Evolutionary conservation across 139 green algal genomes (phyloP).

Genomic region (Volvox reticuliferus): DNA sequence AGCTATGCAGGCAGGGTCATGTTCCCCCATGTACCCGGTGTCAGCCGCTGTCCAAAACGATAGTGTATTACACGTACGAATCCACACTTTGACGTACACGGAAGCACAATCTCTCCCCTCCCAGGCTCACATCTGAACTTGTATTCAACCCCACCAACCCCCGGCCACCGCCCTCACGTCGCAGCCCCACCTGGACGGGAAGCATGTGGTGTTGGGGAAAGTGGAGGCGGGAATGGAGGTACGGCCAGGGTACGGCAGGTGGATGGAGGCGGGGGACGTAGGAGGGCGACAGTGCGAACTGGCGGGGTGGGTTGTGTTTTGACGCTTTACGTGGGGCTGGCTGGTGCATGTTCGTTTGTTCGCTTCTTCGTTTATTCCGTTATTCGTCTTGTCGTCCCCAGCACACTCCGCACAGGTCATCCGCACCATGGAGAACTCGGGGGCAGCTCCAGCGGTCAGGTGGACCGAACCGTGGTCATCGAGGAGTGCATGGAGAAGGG

Average conservation of each 20-base stretch:
- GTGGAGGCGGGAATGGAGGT: constrained; percentile 43
- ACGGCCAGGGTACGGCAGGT: not conserved
- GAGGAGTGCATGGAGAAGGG: constrained; percentile 6
- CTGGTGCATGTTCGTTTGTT: no score
- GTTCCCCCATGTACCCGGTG: no score
- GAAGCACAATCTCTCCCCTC: no score
- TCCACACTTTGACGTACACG: no score
- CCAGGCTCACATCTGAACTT: no score
- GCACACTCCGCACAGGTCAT: not conserved
- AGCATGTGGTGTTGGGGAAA: constrained; percentile 63
- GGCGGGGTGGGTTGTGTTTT: not conserved
- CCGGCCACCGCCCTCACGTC: not conserved
- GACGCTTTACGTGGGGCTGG: no score
- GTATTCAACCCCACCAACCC: not conserved
- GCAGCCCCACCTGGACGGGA: constrained; percentile 68
- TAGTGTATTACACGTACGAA: no score
- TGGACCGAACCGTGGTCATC: constrained; percentile 25
- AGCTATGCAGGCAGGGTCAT: no score
- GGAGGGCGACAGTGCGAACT: not conserved
- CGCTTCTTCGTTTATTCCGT: no score
- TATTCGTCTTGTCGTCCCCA: not conserved
- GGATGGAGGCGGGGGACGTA: not conserved
- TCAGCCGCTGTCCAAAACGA: no score
- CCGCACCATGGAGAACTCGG: constrained; percentile 28
- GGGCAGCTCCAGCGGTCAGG: constrained; percentile 18